These are phyloP conservation scores for Sporothrix brunneoviolacea DNA, from an alignment of 2,329 filamentous ascomycete species.

Conservation along the genomic window DNA sequence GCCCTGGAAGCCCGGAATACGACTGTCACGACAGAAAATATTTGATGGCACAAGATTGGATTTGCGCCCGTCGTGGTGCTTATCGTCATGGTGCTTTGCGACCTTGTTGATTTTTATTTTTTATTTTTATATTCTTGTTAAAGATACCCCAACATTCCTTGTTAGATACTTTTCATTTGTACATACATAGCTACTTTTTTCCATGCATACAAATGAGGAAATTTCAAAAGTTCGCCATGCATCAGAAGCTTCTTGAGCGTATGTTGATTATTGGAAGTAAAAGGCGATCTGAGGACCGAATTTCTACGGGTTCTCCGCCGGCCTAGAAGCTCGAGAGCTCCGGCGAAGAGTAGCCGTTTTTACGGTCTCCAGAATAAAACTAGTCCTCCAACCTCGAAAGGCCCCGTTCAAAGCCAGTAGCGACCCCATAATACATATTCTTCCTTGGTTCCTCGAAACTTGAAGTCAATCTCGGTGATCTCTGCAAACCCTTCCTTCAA, in stretches of 20 bases:
- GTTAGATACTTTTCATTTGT: neutral
- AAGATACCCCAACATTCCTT: conserved; percentile 10
- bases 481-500: conserved; percentile 77
- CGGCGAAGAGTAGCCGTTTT: no score
- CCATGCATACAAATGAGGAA: neutral
- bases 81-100: neutral
- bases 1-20: no score
- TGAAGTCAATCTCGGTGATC: conserved; percentile 67
- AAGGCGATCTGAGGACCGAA: no score
- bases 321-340: no score
- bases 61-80: no score
- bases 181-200: neutral
- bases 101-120: neutral
- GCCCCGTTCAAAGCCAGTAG: conserved; percentile 59
- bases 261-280: no score
- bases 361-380: no score
- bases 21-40: no score
- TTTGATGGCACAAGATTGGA: no score
- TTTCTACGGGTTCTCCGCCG: no score
- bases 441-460: conserved; percentile 62
- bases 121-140: conserved; percentile 7
- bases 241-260: no score
- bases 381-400: neutral
- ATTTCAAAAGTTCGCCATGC: no score
- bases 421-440: conserved; percentile 66